Evolutionary conservation across 2,329 filamentous ascomycete species (phyloP), one percentile per base, ranked within the genome.

Genomic region (Seiridium unicorne): DNA sequence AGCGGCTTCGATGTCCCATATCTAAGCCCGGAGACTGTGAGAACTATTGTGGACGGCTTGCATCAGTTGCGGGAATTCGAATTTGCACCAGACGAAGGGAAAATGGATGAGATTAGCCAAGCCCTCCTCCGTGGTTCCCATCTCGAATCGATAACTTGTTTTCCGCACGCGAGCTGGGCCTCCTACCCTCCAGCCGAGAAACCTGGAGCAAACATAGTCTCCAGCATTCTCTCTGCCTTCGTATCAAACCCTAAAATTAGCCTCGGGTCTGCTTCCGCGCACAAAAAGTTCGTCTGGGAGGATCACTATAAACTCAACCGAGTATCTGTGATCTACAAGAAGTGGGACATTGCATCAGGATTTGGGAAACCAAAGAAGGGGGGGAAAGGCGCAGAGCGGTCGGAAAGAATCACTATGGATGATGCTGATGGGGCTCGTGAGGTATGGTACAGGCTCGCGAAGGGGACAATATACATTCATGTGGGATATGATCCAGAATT

Each of bases 211-310:
- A 26, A 36, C 11, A 35, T 57, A 5, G n/a, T 60, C 5, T 26
- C 6, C 8, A 26, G 7, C 31, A 54, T 60, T 31, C 32, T 57
- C 32, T 32, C 31, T 8, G 47, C 26, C 18, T 60, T 60, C 26
- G n/a, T 60, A 44, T 54, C 55, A 5, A 46, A 57, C 34, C 18
- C 44, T 5, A 34, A 40, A 3, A 47, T 10, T 3, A 11, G 18
- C 42, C 40, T 18, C 11, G 44, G 13, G 34, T 31, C 40, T 26
- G n/a, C 10, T 4, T n/a, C 13, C 42, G n/a, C 26, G 40, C 44
- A 51, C 31, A 13, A 36, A 3, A 55, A 46, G 31, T 60, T 60
- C 40, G 40, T 46, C 11, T 60, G 59, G 59, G 59, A 60, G 48
- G 47, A 57, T 38, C 32, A 60, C 4, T 57, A 47, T 35, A 49